Percentiles rank a stretch among this genome's conserved stretches.
These are phyloP conservation scores for Populus tomentosa DNA, from an alignment of 441 rosid genomes.

Conservation along the genomic window DNA sequence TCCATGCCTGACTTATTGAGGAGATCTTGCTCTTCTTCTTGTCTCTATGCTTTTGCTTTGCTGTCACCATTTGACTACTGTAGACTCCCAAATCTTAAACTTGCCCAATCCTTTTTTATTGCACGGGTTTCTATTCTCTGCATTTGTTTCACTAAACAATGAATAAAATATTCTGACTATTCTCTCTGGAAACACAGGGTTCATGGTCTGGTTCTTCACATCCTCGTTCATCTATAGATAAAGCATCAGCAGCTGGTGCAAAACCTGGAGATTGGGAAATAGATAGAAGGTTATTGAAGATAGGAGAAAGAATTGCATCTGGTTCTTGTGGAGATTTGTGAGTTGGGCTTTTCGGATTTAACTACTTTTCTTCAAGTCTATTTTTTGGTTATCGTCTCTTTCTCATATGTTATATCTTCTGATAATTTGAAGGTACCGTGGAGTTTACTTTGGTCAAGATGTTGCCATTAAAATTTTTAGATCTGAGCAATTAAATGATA, in stretches of 20 bases:
- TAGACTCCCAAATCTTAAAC: not conserved
- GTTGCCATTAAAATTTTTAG: slow-evolving; percentile 70
- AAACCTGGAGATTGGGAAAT: slow-evolving; percentile 53
- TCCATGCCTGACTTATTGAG: not conserved
- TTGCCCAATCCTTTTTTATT: not conserved
- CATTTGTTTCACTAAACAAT: not conserved
- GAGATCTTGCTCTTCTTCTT: not conserved
- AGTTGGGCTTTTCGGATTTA: slow-evolving; percentile 26
- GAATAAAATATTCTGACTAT: slow-evolving; percentile 13
- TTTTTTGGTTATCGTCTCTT: slow-evolving; percentile 3
- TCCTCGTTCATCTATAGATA: slow-evolving; percentile 24
- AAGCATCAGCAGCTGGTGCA: slow-evolving; percentile 26
- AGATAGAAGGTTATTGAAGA: slow-evolving; percentile 52
- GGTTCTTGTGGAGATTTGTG: slow-evolving; percentile 80
- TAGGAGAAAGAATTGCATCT: slow-evolving; percentile 62
- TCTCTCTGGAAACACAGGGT: slow-evolving; percentile 37
- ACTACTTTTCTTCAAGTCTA: no score
- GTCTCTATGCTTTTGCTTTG: not conserved
- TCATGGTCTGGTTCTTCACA: slow-evolving; percentile 59
- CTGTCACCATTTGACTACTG: not conserved
- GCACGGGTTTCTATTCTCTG: not conserved
- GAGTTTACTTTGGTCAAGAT: slow-evolving; percentile 65
- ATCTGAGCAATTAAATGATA: slow-evolving; percentile 54
- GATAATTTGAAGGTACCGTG: slow-evolving; percentile 46
- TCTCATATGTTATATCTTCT: slow-evolving; percentile 15